Percentiles rank a stretch among this genome's conserved stretches.
Evolutionary conservation across 1,139 yeast species (phyloP).

Genomic region (Sugiyamaella castrensis): DNA sequence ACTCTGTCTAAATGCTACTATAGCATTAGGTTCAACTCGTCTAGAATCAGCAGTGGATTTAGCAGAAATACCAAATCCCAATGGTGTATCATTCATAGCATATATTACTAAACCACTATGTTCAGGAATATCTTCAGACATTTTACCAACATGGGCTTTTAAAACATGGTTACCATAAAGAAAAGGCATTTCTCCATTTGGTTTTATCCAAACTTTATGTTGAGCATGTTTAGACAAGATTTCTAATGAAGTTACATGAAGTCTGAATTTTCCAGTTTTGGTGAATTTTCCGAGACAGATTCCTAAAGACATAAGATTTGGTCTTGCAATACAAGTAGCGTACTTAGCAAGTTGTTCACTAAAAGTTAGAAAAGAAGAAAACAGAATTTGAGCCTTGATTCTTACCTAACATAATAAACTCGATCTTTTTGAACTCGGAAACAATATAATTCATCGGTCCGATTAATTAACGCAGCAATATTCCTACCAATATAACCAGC

Average conservation of each 20-base stretch:
- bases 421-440: slow-evolving; percentile 94
- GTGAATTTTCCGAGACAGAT: slow-evolving; percentile 95
- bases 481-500: slow-evolving; percentile 96
- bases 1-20: slow-evolving; percentile 94
- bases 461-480: slow-evolving; percentile 81
- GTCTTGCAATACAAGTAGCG: slow-evolving; percentile 88
- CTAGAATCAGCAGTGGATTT: slow-evolving; percentile 89
- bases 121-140: slow-evolving; percentile 97
- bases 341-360: slow-evolving; percentile 76
- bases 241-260: slow-evolving; percentile 88
- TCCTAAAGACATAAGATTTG: slow-evolving; percentile 87
- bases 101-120: slow-evolving; percentile 93
- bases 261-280: slow-evolving; percentile 92
- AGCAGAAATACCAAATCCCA: slow-evolving; percentile 95
- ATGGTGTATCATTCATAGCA: slow-evolving; percentile 88
- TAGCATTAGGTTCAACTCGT: slow-evolving; percentile 86
- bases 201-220: slow-evolving; percentile 93
- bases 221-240: slow-evolving; percentile 84
- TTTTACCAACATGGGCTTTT: slow-evolving; percentile 94
- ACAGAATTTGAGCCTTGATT: slow-evolving; percentile 7
- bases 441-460: slow-evolving; percentile 88
- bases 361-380: too few species aligned
- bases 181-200: slow-evolving; percentile 98
- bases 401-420: slow-evolving; percentile 77
- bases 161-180: slow-evolving; percentile 93